phyloP scores from a whole-genome alignment of 352 stramenopile species.

The Phytophthora melonis region DNA sequence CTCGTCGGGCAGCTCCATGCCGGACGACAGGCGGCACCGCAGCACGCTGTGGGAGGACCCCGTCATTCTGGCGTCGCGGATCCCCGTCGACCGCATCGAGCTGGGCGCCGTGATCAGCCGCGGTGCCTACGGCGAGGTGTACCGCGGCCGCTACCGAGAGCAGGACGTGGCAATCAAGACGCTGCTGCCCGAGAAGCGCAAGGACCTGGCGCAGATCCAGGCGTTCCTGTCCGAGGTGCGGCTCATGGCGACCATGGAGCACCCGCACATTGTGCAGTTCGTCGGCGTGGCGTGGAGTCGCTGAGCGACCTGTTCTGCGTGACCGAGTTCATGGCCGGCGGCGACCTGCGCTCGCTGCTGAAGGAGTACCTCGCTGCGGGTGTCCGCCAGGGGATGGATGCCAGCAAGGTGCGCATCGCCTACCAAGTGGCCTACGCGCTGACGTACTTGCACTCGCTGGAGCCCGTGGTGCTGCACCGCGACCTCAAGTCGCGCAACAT shows the following conservation, averaged over 20 bases:
- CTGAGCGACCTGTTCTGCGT: conserved; percentile 48
- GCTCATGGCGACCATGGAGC: conserved; percentile 44
- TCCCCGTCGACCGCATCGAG: conserved; percentile 47
- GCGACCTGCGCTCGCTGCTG: conserved; percentile 45
- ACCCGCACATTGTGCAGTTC: conserved; percentile 59
- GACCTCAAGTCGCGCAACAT: conserved; percentile 74
- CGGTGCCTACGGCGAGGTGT: conserved; percentile 46
- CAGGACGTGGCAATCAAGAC: conserved; percentile 50
- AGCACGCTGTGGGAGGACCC: conserved; percentile 41
- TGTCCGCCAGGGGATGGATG: conserved; percentile 21
- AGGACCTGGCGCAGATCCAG: conserved; percentile 45
- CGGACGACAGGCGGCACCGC: conserved; percentile 2
- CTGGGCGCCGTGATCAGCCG: conserved; percentile 35
- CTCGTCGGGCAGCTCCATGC: conserved; percentile 12
- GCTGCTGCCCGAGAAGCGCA: conserved; percentile 41
- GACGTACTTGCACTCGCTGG: conserved; percentile 35
- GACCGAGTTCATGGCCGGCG: conserved; percentile 53
- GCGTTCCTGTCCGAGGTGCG: conserved; percentile 49
- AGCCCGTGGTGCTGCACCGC: conserved; percentile 43
- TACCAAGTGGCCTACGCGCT: conserved; percentile 37
- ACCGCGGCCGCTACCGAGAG: conserved; percentile 38
- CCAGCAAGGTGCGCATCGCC: conserved; percentile 37
- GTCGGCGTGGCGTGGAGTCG: conserved; percentile 54
- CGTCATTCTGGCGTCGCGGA: conserved; percentile 44
- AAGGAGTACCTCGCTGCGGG: conserved; percentile 13